Base-by-base conservation (phyloP, 768 basidiomycete species). In the Tricholoma hemisulphureum region DNA sequence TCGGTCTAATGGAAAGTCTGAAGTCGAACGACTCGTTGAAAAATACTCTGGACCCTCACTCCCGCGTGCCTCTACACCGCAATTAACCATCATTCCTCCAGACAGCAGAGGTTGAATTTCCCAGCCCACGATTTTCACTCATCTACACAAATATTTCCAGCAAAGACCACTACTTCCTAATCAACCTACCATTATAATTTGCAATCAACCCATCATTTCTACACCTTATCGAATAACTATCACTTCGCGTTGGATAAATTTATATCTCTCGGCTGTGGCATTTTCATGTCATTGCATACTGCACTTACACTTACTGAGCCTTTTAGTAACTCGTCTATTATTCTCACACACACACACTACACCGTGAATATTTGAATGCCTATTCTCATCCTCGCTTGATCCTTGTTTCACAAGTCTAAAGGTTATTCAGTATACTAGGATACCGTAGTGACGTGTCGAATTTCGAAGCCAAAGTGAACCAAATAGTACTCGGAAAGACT, bases 21-120 rank as follows among this genome's bases (percentile, higher is more conserved):
- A 48, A 91, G 89, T 91, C 61, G 89, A 91, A 67, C 84, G 88
- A 23, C 74, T 90, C 26, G 72, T 89, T 55, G 83, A 85, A 65
- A 83, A 82, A 63, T 78, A 76, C 28, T 4, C 26, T 49, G 26
- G 16, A 9, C 28, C 46, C 26, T 65, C 75, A 48, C 71, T 67
- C 59, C 61, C 59, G 51, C 61, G 4, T 56, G 60, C 65, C 53
- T 61, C 60, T 39, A 35, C 62, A 56, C 58, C 61, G 29, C 57
- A 58, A 58, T 23, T 52, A 18, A 29, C 58, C 16, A 18, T 61
- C 48, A 61, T 60, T 46, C 58, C 59, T n/a, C 45, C 61, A 32
- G 51, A 67, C 32, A 56, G 71, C 67, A 60, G 68, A 65, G 34
- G 54, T 65, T 58, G 65, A 71, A 16, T 53, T 70, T 52, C 35